Evolutionary conservation across 2,329 filamentous ascomycete species (phyloP).

Genomic region (Pseudofabraea citricarpa): DNA sequence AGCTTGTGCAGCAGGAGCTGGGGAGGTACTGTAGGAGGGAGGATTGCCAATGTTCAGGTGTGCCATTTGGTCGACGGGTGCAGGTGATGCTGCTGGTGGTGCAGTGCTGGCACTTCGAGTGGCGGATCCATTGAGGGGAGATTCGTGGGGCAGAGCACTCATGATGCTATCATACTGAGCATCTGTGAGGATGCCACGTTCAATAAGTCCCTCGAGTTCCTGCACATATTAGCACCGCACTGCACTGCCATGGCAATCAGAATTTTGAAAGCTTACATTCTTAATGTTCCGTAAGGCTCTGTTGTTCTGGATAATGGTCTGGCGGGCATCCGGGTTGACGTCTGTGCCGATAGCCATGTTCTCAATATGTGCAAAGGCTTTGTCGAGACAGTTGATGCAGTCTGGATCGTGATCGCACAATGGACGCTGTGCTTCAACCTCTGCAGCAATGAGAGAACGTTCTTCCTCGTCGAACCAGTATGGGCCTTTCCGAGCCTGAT

Average conservation of each 20-base stretch:
- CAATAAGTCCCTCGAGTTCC: conserved; percentile 88
- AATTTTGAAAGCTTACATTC: conserved; percentile 20
- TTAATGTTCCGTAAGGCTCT: conserved; percentile 29
- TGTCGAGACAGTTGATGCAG: conserved; percentile 19
- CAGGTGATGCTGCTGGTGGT: conserved; percentile 26
- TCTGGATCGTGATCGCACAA: conserved; percentile 14
- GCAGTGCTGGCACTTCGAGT: no score
- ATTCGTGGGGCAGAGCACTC: conserved; percentile 68
- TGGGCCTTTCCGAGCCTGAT: neutral
- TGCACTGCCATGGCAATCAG: neutral
- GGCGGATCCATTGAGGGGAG: conserved; percentile 39
- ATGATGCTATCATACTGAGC: conserved; percentile 71
- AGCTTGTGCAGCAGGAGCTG: no score
- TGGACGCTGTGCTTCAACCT: conserved; percentile 6
- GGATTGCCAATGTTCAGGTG: conserved; percentile 9
- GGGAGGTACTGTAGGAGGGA: no score
- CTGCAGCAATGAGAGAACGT: conserved; percentile 8
- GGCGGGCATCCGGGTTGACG: conserved; percentile 25
- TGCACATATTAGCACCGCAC: conserved; percentile 32
- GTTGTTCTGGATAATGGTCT: conserved; percentile 29
- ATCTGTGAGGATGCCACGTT: conserved; percentile 73
- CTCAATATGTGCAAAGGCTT: conserved; percentile 19
- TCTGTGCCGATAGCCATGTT: conserved; percentile 20
- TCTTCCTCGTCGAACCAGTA: conserved; percentile 15
- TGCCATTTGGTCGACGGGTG: conserved; percentile 20